These are phyloP conservation scores for Stagonosporopsis vannaccii DNA, from an alignment of 2,329 filamentous ascomycete species.

Conservation along the genomic window DNA sequence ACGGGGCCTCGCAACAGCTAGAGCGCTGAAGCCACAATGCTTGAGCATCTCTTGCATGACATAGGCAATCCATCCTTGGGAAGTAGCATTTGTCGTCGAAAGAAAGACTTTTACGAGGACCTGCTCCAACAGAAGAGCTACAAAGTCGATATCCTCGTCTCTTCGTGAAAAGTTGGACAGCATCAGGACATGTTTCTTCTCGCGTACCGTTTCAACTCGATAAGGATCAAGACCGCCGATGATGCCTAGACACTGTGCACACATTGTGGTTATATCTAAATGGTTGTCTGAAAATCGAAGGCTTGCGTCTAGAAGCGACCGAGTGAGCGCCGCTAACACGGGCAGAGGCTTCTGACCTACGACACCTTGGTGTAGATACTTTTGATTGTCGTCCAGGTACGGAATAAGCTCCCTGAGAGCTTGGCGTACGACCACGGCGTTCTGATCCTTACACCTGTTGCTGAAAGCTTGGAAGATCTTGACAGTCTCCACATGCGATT, in stretches of 20 bases:
- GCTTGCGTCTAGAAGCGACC: slow-evolving; percentile 84
- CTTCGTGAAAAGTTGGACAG: slow-evolving; percentile 82
- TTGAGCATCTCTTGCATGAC: slow-evolving; percentile 91
- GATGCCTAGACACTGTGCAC: slow-evolving; percentile 83
- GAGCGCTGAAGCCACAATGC: slow-evolving; percentile 73
- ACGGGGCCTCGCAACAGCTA: slow-evolving; percentile 59
- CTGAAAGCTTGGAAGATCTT: slow-evolving; percentile 75
- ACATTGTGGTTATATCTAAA: slow-evolving; percentile 72
- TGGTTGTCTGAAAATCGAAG: slow-evolving; percentile 78
- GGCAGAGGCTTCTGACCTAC: slow-evolving; percentile 84
- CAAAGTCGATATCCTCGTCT: slow-evolving; percentile 84
- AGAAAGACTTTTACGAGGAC: slow-evolving; percentile 91
- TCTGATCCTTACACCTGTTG: slow-evolving; percentile 80
- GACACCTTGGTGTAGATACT: slow-evolving; percentile 78
- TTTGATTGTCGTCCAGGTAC: slow-evolving; percentile 77
- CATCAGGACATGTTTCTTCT: slow-evolving; percentile 84
- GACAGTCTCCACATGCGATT: slow-evolving; percentile 69
- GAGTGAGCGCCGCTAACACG: slow-evolving; percentile 73
- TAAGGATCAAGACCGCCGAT: slow-evolving; percentile 94
- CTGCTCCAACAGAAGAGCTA: slow-evolving; percentile 83
- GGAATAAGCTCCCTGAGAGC: slow-evolving; percentile 78
- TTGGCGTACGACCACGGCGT: slow-evolving; percentile 82
- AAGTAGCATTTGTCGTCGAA: slow-evolving; percentile 83
- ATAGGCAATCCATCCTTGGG: slow-evolving; percentile 91
- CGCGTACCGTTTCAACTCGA: slow-evolving; percentile 78